phyloP scores from a whole-genome alignment of 2,329 filamentous ascomycete species.

The Clonostachys rhizophaga region DNA sequence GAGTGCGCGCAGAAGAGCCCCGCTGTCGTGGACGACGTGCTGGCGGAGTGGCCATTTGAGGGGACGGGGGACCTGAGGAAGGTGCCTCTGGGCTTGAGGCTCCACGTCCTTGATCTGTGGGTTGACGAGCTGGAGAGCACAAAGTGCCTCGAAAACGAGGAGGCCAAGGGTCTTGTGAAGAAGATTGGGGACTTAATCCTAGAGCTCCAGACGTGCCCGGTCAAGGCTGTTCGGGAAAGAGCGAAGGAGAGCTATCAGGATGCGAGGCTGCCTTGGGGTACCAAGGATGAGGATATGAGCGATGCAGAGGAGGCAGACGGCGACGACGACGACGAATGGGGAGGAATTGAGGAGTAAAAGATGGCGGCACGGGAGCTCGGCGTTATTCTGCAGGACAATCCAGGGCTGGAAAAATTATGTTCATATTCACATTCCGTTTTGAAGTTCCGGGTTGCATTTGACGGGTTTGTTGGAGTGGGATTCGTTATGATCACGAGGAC shows the following conservation, averaged over 20 bases:
- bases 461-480: no score
- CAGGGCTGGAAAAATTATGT: no score
- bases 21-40: conserved; percentile 14
- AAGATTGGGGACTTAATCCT: conserved; percentile 50
- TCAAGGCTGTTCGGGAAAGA: conserved; percentile 67
- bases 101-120: conserved; percentile 89
- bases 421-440: no score
- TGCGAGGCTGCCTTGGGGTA: conserved; percentile 65
- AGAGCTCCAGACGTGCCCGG: conserved; percentile 51
- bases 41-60: conserved; percentile 24
- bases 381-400: no score
- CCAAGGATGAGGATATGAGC: conserved; percentile 18
- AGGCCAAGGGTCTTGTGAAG: conserved; percentile 43
- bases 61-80: conserved; percentile 37
- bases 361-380: background rate
- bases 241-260: conserved; percentile 70
- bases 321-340: conserved; percentile 47
- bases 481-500: no score
- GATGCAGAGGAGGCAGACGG: conserved; percentile 27
- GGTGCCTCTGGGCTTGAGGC: conserved; percentile 76
- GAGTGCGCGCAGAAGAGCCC: conserved; percentile 25
- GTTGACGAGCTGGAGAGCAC: conserved; percentile 81
- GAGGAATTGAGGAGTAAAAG: conserved; percentile 60
- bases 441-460: no score
- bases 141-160: conserved; percentile 41